phyloP scores from a whole-genome alignment of 805 yeast genomes.

The Wickerhamiella dianesei region DNA sequence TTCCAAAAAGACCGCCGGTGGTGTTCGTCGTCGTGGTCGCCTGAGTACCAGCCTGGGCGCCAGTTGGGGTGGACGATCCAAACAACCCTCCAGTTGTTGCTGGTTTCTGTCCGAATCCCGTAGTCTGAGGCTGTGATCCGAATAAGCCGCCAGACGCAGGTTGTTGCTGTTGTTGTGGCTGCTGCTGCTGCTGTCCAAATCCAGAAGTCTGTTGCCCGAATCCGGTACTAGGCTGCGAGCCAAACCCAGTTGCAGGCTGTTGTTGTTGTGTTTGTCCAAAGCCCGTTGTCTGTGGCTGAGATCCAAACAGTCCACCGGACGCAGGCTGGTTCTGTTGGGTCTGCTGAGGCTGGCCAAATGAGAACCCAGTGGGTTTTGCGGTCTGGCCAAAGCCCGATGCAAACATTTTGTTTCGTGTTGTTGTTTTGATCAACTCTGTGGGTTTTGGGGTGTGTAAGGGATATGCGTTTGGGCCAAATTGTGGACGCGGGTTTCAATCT shows the following conservation, averaged over 20 bases:
- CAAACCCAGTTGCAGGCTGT: too few relatives aligned
- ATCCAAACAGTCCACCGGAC: background rate
- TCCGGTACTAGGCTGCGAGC: too few relatives aligned
- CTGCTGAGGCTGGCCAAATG: background rate
- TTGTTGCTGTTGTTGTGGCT: conserved; percentile 5
- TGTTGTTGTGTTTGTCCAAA: conserved; percentile 1
- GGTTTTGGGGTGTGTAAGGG: too few relatives aligned
- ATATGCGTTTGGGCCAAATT: too few relatives aligned
- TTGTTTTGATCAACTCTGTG: background rate
- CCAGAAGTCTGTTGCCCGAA: background rate
- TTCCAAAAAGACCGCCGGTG: conserved; percentile 13
- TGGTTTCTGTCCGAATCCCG: background rate
- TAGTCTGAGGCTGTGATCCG: background rate
- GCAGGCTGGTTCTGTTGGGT: conserved; percentile 1
- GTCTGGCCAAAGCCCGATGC: background rate
- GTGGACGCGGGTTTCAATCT: too few relatives aligned
- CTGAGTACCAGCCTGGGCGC: background rate
- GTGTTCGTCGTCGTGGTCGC: conserved; percentile 3
- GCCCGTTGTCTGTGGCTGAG: conserved; percentile 3
- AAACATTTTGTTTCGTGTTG: background rate
- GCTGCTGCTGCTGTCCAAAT: conserved; percentile 1
- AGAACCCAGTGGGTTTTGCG: background rate
- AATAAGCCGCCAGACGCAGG: conserved; percentile 6
- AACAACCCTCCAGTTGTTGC: conserved; percentile 13
- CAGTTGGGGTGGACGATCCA: too few relatives aligned